Evolutionary conservation across 2,329 filamentous ascomycete species (phyloP).

Genomic region (Aaosphaeria arxii): DNA sequence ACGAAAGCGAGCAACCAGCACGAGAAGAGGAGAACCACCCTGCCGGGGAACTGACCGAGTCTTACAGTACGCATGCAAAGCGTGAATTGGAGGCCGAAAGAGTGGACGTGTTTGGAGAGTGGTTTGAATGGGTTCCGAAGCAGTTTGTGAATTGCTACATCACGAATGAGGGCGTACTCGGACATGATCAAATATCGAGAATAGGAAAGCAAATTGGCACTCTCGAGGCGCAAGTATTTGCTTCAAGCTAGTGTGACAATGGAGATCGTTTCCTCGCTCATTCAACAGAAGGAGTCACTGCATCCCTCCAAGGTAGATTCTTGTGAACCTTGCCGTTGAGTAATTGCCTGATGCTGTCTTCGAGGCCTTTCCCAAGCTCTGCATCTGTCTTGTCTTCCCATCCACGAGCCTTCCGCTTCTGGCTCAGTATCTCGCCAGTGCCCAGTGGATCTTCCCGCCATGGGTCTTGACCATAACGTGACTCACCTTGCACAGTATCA

Average conservation of each 20-base stretch:
- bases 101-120: constrained; percentile 39
- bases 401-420: constrained; percentile 40
- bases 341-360: constrained; percentile 25
- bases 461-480: constrained; percentile 32
- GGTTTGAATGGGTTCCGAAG: constrained; percentile 32
- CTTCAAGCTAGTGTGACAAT: too few species aligned
- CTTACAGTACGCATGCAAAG: neutral
- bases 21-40: neutral
- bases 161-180: constrained; percentile 19
- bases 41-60: neutral
- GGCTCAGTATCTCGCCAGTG: constrained; percentile 25
- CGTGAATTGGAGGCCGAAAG: constrained; percentile 5
- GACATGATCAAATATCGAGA: too few species aligned
- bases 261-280: too few species aligned
- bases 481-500: constrained; percentile 36
- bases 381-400: constrained; percentile 27
- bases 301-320: constrained; percentile 23
- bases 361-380: constrained; percentile 20
- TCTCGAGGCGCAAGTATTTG: too few species aligned
- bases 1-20: neutral
- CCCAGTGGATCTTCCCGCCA: constrained; percentile 43
- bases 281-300: neutral
- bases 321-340: constrained; percentile 18
- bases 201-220: too few species aligned
- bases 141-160: constrained; percentile 27